phyloP scores from a whole-genome alignment of 2,329 filamentous ascomycete species.

The Verticillium zaregamsianum region DNA sequence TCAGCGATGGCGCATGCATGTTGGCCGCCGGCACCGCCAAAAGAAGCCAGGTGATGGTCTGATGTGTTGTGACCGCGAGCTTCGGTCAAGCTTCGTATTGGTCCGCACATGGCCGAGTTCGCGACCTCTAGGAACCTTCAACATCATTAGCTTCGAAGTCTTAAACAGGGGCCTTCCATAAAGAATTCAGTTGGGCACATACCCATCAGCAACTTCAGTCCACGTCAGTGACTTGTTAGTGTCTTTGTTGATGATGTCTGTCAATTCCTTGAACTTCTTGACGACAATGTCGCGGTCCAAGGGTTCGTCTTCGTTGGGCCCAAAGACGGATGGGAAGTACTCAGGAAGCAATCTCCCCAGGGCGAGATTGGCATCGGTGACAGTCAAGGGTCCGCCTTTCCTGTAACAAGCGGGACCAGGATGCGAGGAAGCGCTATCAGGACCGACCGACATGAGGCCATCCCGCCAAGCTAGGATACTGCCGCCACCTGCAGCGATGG shows the following conservation, averaged over 20 bases:
- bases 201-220: constrained; percentile 36
- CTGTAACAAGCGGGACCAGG: constrained; percentile 70
- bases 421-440: constrained; percentile 66
- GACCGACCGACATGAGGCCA: constrained; percentile 68
- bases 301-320: constrained; percentile 58
- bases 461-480: constrained; percentile 67
- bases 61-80: constrained; percentile 28
- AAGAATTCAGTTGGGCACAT: constrained; percentile 18
- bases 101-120: constrained; percentile 29
- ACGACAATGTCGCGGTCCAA: constrained; percentile 36
- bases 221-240: constrained; percentile 17
- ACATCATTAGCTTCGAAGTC: background rate
- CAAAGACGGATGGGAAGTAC: constrained; percentile 71
- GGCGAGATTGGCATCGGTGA: constrained; percentile 68
- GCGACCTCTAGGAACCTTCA: constrained; percentile 28
- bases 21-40: constrained; percentile 32
- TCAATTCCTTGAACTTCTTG: constrained; percentile 37
- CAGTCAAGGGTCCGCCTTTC: constrained; percentile 65
- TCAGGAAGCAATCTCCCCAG: constrained; percentile 57
- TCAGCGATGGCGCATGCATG: constrained; percentile 33
- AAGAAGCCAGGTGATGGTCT: constrained; percentile 29
- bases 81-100: constrained; percentile 29
- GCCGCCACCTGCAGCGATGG: constrained; percentile 68
- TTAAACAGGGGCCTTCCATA: too few species aligned
- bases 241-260: constrained; percentile 35